Evolutionary conservation across 1,284 basidiomycete genomes (phyloP), one percentile per base, ranked within the genome.

Genomic region (Rhizoctonia solani): DNA sequence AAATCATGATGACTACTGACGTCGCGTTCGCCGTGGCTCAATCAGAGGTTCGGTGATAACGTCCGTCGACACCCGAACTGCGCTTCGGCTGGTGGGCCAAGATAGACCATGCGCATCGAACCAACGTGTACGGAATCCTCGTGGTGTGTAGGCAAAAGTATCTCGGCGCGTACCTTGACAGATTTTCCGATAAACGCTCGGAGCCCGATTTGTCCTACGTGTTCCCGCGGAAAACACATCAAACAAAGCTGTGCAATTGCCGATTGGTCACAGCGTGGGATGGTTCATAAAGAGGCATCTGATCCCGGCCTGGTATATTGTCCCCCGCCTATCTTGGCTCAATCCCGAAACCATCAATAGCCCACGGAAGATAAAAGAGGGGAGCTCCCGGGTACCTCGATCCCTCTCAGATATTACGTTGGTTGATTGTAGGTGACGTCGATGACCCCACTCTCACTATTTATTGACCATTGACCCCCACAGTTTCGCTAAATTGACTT

Each of bases 181-280:
- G 21, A 27, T 23, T 23, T 13, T 49, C 46, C 46, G 46, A 49
- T 2, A 21, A 49, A 49, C n/a, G 46, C 46, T 41, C 49, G 37
- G 49, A 39, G 58, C 30, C 58, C 46, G 54, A 56, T 25, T 2
- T 47, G 44, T 34, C 42, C 42, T 25, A 8, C 16, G 29, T 14
- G 56, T 37, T 52, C 46, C 34, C 32, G 46, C 46, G 46, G 29
- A 58, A 25, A 34, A 34, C 32, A 30, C 30, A 63, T 52, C 19
- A 63, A 63, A 63, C 52, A 21, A 44, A 44, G 41, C 41, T 44
- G 41, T 44, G 41, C 41, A 16, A 34, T 44, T 16, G 41, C 41
- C 14, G 41, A 34, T 34, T 34, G 32, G 27, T 13, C 29, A 29
- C 42, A 50, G 41, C 19, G 55, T 47, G 55, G 25, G 41, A 34